Evolutionary conservation across 2,329 filamentous ascomycete genomes (phyloP), one percentile per base, ranked within the genome.

Genomic region (Apiospora arundinis): DNA sequence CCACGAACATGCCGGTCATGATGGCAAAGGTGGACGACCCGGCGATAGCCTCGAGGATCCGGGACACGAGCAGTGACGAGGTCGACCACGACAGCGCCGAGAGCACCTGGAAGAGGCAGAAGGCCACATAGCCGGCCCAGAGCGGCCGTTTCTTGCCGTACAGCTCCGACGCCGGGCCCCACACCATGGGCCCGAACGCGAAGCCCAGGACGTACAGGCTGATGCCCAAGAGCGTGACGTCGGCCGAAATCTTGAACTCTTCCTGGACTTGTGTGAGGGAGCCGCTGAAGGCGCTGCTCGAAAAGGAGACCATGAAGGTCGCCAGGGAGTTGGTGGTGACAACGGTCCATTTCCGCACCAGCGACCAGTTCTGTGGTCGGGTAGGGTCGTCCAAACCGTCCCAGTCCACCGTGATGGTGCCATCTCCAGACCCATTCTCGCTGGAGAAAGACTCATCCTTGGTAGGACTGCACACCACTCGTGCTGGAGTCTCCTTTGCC

Each of bases 271-370:
- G 48, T 23, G 48, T 14, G 11, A 52, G 48, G 23, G 48, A 52
- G 48, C 48, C 48, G 48, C n/a, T 52, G 23, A 52, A 52, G 23
- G 48, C 23, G 23, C 48, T 52, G 48, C 48, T 52, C 9, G 48
- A 52, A n/a, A 52, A 52, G 48, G 48, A 52, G 23, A 52, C 48
- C 48, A 52, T 52, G 48, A 52, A 52, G 11, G 48, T 52, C 9
- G 48, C 48, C 2, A 52, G 23, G 9, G 48, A 52, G 48, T 52
- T 52, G 48, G 23, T 25, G n/a, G 23, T 28, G 11, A 52, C 48
- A 4, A 52, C 25, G 48, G 48, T 52, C 48, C 48, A 52, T 52
- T 52, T 52, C 0, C 48, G 11, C 48, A 52, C 48, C 23, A 28
- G 23, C 9, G 48, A 52, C 48, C 48, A 52, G 23, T 52, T 52